Conservation (phyloP, 345 rosid genomes). For the Rubroshorea leprosula region DNA sequence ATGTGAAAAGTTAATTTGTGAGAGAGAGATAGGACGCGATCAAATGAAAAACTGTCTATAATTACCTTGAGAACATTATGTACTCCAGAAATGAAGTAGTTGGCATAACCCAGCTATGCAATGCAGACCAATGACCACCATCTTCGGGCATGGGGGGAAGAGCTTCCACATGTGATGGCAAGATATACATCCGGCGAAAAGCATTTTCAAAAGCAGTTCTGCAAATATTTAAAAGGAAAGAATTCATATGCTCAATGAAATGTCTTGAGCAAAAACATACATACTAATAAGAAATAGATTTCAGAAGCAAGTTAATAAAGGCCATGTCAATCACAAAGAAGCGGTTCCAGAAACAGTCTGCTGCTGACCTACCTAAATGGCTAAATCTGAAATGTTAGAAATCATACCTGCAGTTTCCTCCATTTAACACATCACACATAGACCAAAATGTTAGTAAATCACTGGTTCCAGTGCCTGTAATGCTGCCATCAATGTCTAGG, state of each 20-base stretch:
- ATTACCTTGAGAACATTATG: constrained; percentile 81
- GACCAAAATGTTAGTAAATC: constrained; percentile 63
- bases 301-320: background rate
- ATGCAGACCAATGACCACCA: constrained; percentile 84
- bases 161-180: constrained; percentile 64
- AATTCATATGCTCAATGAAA: background rate
- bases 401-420: constrained; percentile 64
- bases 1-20: background rate
- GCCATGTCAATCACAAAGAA: constrained; percentile 9
- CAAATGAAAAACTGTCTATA: background rate
- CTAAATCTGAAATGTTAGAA: background rate
- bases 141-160: constrained; percentile 97
- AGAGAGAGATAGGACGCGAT: constrained; percentile 1
- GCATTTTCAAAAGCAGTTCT: constrained; percentile 72
- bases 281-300: background rate
- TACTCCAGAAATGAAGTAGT: constrained; percentile 92
- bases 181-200: constrained; percentile 69
- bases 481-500: constrained; percentile 46
- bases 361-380: no score
- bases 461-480: constrained; percentile 26
- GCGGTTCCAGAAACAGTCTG: no score
- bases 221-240: constrained; percentile 21
- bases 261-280: background rate
- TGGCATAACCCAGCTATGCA: constrained; percentile 98
- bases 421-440: constrained; percentile 65